A percentile compares a stretch with the other conserved stretches of the same genome.
Evolutionary conservation across 352 stramenopile genomes (phyloP).

Genomic region (Globisporangium abappressorium): DNA sequence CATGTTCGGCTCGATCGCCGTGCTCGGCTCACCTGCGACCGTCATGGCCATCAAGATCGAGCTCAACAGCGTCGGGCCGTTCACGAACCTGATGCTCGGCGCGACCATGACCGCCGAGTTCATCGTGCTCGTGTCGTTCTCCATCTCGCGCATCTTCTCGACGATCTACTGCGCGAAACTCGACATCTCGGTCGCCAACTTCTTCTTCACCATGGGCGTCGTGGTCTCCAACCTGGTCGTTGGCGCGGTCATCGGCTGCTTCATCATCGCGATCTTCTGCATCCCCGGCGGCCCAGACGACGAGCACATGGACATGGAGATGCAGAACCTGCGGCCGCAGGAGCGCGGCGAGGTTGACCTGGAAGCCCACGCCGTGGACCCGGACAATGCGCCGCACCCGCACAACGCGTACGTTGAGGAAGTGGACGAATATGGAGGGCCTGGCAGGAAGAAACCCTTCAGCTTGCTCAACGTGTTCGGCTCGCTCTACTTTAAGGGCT

Average conservation of each 20-base stretch:
- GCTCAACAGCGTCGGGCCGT: constrained; percentile 66
- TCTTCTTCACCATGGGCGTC: constrained; percentile 55
- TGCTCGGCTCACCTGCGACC: constrained; percentile 59
- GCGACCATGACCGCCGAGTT: constrained; percentile 71
- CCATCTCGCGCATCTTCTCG: constrained; percentile 54
- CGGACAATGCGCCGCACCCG: constrained; percentile 37
- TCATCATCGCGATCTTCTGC: constrained; percentile 62
- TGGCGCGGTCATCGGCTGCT: constrained; percentile 33
- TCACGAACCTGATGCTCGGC: constrained; percentile 74
- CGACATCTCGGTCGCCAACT: constrained; percentile 42
- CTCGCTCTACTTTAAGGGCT: constrained; percentile 59
- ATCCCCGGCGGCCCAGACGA: constrained; percentile 43
- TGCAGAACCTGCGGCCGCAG: neutral
- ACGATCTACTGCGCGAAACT: constrained; percentile 62
- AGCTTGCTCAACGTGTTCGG: constrained; percentile 14
- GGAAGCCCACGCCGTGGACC: constrained; percentile 21
- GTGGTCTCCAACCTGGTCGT: constrained; percentile 55
- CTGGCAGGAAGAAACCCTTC: neutral
- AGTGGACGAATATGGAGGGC: constrained; percentile 14
- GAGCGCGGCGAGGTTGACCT: constrained; percentile 19
- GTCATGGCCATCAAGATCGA: constrained; percentile 82
- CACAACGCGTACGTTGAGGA: constrained; percentile 60
- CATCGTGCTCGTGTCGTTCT: constrained; percentile 70
- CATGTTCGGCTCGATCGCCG: constrained; percentile 73
- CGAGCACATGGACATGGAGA: constrained; percentile 23